Evolutionary conservation across 805 yeast species (phyloP), one percentile per base, ranked within the genome.

Genomic region (Lipomyces orientalis): DNA sequence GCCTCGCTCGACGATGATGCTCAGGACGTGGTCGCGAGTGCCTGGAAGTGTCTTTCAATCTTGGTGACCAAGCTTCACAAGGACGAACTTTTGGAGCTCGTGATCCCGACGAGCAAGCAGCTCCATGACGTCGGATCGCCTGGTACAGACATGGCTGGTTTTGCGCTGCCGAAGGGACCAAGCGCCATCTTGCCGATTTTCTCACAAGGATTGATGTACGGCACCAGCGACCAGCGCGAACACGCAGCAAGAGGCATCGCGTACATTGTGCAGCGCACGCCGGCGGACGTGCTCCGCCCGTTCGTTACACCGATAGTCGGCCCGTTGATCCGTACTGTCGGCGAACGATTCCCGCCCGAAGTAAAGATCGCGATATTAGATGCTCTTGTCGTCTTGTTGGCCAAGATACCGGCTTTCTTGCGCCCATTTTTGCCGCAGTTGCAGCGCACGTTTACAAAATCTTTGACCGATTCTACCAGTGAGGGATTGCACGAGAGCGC

Each of bases 341-440:
- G 99, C 76, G 99, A 95, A 79, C 88, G 97, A 79, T 94, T 91
- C 72, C 86, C 89, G 19, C 85, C 97, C 69, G 97, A 93, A 73
- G 91, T 95, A 73, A 95, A 95, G 83, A 89, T 97, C 49, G 97
- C 97, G n/a, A 94, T 96, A 73, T 83, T 95, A 75, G 84, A 85
- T 70, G 97, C 98, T 0, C 84, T 96, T 78, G 90, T 90, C 76
- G 86, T 86, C 71, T 81, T 96, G 76, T 87, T 95, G 75, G 80
- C 81, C 31, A 90, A 92, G 81, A 90, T 94, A 73, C 97, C 99
- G 1, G 91, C 90, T 76, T 91, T 91, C 77, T 84, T 95, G 78
- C 87, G 94, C 75, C 99, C 99, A 16, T 95, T 95, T 78, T 87
- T 95, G 79, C 99, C 99, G 8, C 99, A 95, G 81, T 84, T 95